These are phyloP conservation scores for Trichosporon faecale DNA, from an alignment of 1,284 basidiomycete genomes.

Conservation along the genomic window DNA sequence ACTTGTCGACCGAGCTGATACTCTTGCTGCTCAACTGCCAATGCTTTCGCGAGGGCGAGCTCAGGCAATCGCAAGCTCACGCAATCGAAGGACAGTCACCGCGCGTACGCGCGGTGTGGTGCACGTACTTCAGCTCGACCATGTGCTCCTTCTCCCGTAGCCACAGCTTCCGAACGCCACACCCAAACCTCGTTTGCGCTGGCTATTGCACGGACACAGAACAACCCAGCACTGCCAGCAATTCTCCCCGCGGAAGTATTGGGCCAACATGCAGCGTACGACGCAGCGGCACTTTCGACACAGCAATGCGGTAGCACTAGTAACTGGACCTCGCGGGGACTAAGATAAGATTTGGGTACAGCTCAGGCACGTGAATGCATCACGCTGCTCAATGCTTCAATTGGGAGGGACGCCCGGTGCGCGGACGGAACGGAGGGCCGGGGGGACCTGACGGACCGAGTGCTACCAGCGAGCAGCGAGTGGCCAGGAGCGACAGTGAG, in stretches of 20 bases:
- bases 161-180: neutral
- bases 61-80: no score
- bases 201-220: neutral
- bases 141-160: neutral
- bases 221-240: neutral
- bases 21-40: no score
- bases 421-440: no score
- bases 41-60: no score
- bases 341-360: constrained; percentile 1
- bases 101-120: no score
- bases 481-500: no score
- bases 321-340: neutral
- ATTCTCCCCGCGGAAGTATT: neutral
- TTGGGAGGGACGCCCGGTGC: neutral
- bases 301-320: neutral
- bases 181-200: neutral
- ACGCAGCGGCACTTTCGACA: neutral
- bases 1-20: neutral
- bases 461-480: neutral
- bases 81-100: no score
- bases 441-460: no score
- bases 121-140: neutral
- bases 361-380: constrained; percentile 2
- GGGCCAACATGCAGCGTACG: neutral
- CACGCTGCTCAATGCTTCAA: neutral